Conservation (phyloP, 192 early-diverging fungal species). For the Coemansia sp. region DNA sequence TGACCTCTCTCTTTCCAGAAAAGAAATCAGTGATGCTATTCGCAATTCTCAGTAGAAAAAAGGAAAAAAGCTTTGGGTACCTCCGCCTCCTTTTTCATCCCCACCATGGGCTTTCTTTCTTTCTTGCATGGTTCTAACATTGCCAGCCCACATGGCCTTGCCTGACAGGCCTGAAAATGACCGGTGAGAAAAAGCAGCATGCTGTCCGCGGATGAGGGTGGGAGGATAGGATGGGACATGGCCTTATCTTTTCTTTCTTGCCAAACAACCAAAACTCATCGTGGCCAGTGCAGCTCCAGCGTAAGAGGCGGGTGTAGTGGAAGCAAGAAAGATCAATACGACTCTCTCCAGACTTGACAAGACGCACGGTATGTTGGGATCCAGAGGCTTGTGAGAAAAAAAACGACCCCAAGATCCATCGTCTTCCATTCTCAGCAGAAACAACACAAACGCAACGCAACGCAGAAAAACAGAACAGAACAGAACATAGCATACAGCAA, state of each 20-base stretch:
- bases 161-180: constrained; percentile 5
- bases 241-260: neutral
- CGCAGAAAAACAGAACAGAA: too few species aligned
- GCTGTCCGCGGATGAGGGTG: neutral
- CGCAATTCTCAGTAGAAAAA: too few species aligned
- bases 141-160: constrained; percentile 10
- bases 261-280: too few species aligned
- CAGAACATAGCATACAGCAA: neutral
- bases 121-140: neutral
- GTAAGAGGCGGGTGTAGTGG: neutral
- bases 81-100: too few species aligned
- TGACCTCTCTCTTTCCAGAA: too few species aligned
- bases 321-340: neutral
- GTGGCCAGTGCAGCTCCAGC: neutral
- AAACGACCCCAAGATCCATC: neutral
- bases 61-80: too few species aligned
- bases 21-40: too few species aligned
- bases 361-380: neutral
- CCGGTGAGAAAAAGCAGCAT: neutral
- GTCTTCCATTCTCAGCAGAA: neutral
- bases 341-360: too few species aligned
- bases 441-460: neutral
- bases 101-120: too few species aligned
- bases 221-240: neutral
- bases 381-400: neutral